phyloP scores from a whole-genome alignment of 495 filamentous ascomycete species.

The Trichoderma gamsii region DNA sequence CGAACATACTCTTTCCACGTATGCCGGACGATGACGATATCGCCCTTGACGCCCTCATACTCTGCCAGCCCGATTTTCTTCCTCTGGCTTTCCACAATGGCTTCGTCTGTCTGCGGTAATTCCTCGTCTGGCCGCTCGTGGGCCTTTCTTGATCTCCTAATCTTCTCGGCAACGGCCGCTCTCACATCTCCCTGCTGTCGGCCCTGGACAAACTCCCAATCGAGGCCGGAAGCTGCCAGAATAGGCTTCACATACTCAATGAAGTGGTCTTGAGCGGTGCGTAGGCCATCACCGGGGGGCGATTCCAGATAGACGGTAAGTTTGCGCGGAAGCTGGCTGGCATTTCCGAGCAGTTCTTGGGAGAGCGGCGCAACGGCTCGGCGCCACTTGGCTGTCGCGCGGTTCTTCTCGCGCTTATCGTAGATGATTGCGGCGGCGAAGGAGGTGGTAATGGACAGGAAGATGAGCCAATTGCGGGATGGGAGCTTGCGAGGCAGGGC shows the following conservation, averaged over 20 bases:
- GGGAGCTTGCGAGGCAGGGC: conserved; percentile 77
- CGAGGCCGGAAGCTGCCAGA: conserved; percentile 78
- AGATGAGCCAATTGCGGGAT: conserved; percentile 97
- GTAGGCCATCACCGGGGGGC: conserved; percentile 78
- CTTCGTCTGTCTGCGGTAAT: conserved; percentile 44
- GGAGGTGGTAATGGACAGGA: conserved; percentile 70
- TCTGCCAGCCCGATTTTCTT: conserved; percentile 56
- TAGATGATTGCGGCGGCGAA: conserved; percentile 76
- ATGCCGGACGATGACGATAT: conserved; percentile 84
- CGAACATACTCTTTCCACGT: conserved; percentile 97
- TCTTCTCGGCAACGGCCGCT: conserved; percentile 71
- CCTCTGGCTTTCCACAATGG: conserved; percentile 51
- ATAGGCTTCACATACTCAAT: conserved; percentile 93
- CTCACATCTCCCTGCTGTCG: conserved; percentile 82
- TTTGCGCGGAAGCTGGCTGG: conserved; percentile 67
- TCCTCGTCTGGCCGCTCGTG: conserved; percentile 44
- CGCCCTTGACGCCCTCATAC: conserved; percentile 67
- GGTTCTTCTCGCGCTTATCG: conserved; percentile 82
- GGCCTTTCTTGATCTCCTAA: conserved; percentile 61
- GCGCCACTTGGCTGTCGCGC: conserved; percentile 77
- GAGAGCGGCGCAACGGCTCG: conserved; percentile 81
- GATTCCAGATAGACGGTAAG: conserved; percentile 80
- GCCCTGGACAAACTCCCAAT: conserved; percentile 93
- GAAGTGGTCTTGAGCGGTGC: conserved; percentile 83
- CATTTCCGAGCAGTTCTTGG: conserved; percentile 62